phyloP scores from a whole-genome alignment of 1,284 basidiomycete genomes.

The Mixia osmundae region DNA sequence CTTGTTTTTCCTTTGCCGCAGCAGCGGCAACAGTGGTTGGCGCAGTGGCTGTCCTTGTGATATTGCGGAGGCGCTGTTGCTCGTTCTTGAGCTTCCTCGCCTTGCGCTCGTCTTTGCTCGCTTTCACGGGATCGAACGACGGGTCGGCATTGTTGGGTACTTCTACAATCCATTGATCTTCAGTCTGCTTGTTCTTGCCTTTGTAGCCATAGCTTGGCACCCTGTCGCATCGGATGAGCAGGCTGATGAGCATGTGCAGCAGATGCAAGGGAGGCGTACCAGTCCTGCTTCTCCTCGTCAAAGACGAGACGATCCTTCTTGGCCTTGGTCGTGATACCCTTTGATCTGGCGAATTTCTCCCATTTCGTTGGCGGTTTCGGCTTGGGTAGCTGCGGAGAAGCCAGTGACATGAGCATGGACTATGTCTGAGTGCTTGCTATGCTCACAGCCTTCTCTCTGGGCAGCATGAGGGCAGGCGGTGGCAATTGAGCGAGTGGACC shows the following conservation, averaged over 20 bases:
- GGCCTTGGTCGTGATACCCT: constrained; percentile 61
- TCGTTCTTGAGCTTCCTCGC: constrained; percentile 63
- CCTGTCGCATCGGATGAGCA: too few species aligned
- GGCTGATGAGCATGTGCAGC: too few species aligned
- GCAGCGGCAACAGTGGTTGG: too few species aligned
- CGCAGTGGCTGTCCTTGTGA: constrained; percentile 5
- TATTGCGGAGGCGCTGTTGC: constrained; percentile 50
- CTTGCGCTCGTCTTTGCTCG: constrained; percentile 51
- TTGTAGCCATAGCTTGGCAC: constrained; percentile 75
- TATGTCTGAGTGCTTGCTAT: too few species aligned
- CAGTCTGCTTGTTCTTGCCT: constrained; percentile 69
- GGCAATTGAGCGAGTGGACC: constrained; percentile 71
- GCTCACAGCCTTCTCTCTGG: constrained; percentile 62
- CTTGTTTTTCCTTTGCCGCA: too few species aligned
- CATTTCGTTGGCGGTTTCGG: constrained; percentile 85
- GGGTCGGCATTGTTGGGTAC: constrained; percentile 46
- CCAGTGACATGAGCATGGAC: too few species aligned
- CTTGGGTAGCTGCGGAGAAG: constrained; percentile 47
- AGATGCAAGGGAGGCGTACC: too few species aligned
- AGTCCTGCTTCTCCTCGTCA: constrained; percentile 86
- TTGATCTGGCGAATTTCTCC: constrained; percentile 82
- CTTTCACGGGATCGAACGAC: constrained; percentile 54
- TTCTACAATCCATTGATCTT: constrained; percentile 82
- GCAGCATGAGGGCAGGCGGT: constrained; percentile 45
- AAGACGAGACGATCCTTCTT: constrained; percentile 61